These are phyloP conservation scores for Xylaria polymorpha DNA, from an alignment of 2,329 filamentous ascomycete species.

Conservation along the genomic window DNA sequence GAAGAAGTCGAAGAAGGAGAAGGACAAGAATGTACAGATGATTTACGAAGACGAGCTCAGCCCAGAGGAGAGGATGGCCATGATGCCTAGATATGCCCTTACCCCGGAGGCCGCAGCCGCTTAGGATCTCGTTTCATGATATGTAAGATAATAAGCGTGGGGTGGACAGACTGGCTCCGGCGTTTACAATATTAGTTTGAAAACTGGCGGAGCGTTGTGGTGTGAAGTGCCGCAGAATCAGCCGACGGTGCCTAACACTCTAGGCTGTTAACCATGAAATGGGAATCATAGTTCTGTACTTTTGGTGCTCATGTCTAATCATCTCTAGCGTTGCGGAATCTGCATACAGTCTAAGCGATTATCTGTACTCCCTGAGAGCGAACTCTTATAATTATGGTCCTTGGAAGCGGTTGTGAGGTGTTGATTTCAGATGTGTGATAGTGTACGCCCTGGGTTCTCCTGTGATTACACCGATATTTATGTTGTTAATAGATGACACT, in stretches of 20 bases:
- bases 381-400: background rate
- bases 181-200: conserved; percentile 4
- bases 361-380: background rate
- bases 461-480: background rate
- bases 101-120: conserved; percentile 56
- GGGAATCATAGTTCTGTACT: conserved; percentile 1
- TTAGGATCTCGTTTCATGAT: background rate
- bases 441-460: background rate
- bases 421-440: background rate
- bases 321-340: background rate
- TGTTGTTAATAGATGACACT: background rate
- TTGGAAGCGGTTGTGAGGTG: background rate
- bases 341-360: background rate
- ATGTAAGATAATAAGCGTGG: conserved; percentile 27
- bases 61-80: conserved; percentile 90
- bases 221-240: background rate
- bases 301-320: background rate
- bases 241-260: background rate
- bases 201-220: background rate
- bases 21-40: conserved; percentile 75
- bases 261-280: background rate
- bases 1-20: conserved; percentile 75
- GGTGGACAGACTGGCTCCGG: background rate
- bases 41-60: conserved; percentile 85
- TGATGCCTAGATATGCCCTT: conserved; percentile 79